Evolutionary conservation across 2,329 filamentous ascomycete species (phyloP), one percentile per base, ranked within the genome.

Genomic region (Diaporthe ampelina): DNA sequence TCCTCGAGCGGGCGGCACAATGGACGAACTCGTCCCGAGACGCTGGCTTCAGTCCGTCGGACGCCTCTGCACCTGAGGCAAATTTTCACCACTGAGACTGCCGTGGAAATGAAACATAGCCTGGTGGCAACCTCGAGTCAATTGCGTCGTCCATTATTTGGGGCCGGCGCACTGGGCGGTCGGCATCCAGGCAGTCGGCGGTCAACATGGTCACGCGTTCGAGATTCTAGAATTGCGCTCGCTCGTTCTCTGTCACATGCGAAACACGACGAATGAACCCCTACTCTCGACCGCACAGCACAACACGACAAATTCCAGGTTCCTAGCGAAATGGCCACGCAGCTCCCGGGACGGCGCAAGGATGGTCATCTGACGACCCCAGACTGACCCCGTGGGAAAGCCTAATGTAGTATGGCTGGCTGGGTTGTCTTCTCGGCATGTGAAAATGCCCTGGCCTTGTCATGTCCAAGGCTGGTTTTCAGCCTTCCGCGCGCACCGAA

Each of bases 241-340:
- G 61, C 45, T 15, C 61, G 17, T 17, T 32, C 24, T 75, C 43
- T 75, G 73, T 75, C 71, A 75, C 74, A 75, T 75, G 74, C 63
- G 65, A 75, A 61, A 73, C 48, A n/a, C 15, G 13, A 35, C 15
- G 21, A 21, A 37, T 52, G 63, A 52, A 67, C 63, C 63, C 63
- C 63, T 67, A 67, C 48, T 32, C 26, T 35, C 29, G 26, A 52
- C 63, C 61, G n/a, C 26, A n/a, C 26, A 43, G 29, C 35, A 24
- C 48, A 26, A n/a, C 10, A 37, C 50, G 26, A 56, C 40, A 43
- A 43, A 43, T 43, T 45, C 45, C 45, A 56, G 32, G 56, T 59
- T 58, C 69, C 32, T 56, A 26, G 54, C n/a, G 43, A 48, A 67
- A 54, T 29, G 37, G 32, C 63, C 32, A 68, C 32, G 63, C 63